phyloP scores from a whole-genome alignment of 2,329 filamentous ascomycete genomes.

The Trichoderma cornu-damae region DNA sequence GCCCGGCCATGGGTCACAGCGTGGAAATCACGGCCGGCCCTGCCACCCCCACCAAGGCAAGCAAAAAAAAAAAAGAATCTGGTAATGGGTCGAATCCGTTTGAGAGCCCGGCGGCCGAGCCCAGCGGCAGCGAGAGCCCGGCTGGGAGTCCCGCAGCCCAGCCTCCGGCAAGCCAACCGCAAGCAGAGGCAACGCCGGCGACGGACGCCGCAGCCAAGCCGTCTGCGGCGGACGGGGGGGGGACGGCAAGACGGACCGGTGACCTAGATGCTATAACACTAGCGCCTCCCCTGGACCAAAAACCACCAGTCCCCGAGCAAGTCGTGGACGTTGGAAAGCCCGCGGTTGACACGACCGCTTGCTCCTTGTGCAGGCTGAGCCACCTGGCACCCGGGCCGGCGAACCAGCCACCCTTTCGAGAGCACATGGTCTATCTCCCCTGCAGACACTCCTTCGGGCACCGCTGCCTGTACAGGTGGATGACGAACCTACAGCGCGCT shows the following conservation, averaged over 20 bases:
- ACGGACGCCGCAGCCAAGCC: background rate
- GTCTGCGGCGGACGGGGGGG: background rate
- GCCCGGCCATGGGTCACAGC: no score
- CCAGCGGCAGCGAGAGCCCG: background rate
- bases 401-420: background rate
- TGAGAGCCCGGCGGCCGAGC: background rate
- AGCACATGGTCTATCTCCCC: slow-evolving; percentile 24
- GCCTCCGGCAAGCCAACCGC: background rate
- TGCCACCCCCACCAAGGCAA: no score
- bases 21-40: background rate
- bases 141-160: background rate
- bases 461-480: slow-evolving; percentile 22
- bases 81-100: background rate
- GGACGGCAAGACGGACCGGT: background rate
- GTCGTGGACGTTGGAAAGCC: background rate
- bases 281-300: background rate
- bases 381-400: background rate
- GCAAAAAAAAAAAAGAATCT: background rate
- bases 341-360: background rate
- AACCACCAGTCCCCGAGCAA: background rate
- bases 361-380: background rate
- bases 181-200: background rate
- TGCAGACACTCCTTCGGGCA: slow-evolving; percentile 28
- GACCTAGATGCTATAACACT: background rate
- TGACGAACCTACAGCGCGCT: background rate